Conservation (phyloP, 768 basidiomycete genomes). For the Lentinula raphanica region DNA sequence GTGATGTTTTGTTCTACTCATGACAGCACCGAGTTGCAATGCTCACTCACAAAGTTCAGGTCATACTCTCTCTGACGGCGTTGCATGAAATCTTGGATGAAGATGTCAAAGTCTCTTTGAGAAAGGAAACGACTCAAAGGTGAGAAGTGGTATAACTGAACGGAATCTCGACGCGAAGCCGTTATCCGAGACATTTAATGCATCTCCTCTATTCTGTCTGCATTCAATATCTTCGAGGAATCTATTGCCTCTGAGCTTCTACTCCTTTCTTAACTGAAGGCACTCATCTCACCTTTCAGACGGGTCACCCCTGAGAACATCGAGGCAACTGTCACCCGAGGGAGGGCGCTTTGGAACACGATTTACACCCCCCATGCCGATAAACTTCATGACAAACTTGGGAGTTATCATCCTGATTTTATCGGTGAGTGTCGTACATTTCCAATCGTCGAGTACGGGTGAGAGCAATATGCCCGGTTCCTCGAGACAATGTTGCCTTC, state of each 20-base stretch:
- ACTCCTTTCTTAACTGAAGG: background rate
- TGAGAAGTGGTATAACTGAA: slow-evolving; percentile 14
- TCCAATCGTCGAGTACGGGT: slow-evolving; percentile 9
- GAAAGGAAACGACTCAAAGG: slow-evolving; percentile 63
- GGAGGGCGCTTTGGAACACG: slow-evolving; percentile 71
- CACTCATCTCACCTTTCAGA: slow-evolving; percentile 30
- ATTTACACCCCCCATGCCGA: slow-evolving; percentile 87
- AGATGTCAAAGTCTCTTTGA: slow-evolving; percentile 70
- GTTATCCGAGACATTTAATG: slow-evolving; percentile 12
- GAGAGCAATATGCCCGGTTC: background rate
- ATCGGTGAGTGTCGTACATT: slow-evolving; percentile 73
- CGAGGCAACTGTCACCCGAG: slow-evolving; percentile 63
- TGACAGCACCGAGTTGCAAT: background rate
- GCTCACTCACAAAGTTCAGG: slow-evolving; percentile 34
- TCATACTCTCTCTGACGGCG: slow-evolving; percentile 76
- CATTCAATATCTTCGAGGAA: background rate
- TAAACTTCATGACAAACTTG: slow-evolving; percentile 85
- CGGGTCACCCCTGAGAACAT: slow-evolving; percentile 57
- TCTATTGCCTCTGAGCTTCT: slow-evolving; percentile 1
- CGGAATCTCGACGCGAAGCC: background rate
- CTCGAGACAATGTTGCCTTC: slow-evolving; percentile 1
- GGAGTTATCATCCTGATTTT: slow-evolving; percentile 89
- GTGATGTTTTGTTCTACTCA: slow-evolving; percentile 27
- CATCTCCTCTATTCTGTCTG: slow-evolving; percentile 1
- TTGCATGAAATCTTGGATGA: slow-evolving; percentile 74